Evolutionary conservation across 2,329 filamentous ascomycete genomes (phyloP), one percentile per base, ranked within the genome.

Genomic region (Lasiodiplodia theobromae): DNA sequence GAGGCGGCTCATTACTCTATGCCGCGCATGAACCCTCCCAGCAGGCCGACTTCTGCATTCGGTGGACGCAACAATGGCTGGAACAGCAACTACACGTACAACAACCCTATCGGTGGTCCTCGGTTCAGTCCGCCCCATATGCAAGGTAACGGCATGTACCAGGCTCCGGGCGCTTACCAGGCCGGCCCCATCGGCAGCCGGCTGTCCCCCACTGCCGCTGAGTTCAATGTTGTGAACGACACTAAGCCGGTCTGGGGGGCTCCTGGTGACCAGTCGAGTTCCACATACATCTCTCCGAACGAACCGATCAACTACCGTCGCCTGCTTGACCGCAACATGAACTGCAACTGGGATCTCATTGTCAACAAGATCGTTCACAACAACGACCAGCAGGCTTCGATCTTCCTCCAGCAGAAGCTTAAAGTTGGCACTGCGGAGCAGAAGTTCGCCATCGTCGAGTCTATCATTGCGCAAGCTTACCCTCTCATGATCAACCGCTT

Each of bases 321-420:
- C 68, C 87, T 99, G 49, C 88, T 98, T 57, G 96, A 99, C 77
- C 94, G 94, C 76, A 97, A 95, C 77, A 93, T 97, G 80, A 97
- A 92, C 76, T 98, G 95, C 82, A 96, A 99, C 83, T 99, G 95
- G 96, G 97, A 96, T 82, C 97, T 97, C 79, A 97, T 99, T 74
- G 96, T 99, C 67, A 95, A 99, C 84, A 98, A 98, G 85, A 99
- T 99, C 77, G 94, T 99, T 73, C 96, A 93, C 87, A 97, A 94
- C 83, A 98, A 99, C 79, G 96, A 99, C 77, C 96, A 99, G 81
- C 96, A 99, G 81, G 96, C 96, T 11, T 99, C 96, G 2, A 98
- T 99, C 75, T 99, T 99, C 82, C 85, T 99, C 54, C 96, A 99
- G 80, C 96, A 99, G 82, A 99, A 99, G 84, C 91, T 99, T 74